phyloP scores from a whole-genome alignment of 1,284 basidiomycete genomes.

The Fomitopsis schrenkii region DNA sequence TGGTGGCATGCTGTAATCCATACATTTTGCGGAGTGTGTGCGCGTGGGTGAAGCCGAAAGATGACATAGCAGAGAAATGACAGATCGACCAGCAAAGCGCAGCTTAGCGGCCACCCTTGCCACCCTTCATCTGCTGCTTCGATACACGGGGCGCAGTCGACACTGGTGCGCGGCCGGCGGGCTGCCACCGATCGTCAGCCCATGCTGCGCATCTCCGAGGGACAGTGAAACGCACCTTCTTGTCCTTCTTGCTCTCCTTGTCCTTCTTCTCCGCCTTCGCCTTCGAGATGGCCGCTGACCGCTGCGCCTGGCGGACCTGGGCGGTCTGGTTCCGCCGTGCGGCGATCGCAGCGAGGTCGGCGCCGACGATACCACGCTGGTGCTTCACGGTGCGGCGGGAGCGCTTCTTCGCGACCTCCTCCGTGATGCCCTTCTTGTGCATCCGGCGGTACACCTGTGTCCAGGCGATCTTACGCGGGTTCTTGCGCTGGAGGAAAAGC shows the following conservation, averaged over 20 bases:
- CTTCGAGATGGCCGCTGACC: constrained; percentile 85
- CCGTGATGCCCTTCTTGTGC: constrained; percentile 99
- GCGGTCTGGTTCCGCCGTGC: constrained; percentile 92
- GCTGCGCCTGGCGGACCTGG: constrained; percentile 78
- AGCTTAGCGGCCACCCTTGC: constrained; percentile 64
- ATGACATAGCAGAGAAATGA: constrained; percentile 15
- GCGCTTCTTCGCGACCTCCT: constrained; percentile 99
- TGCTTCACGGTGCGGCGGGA: constrained; percentile 97
- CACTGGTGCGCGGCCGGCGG: constrained; percentile 43
- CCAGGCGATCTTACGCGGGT: constrained; percentile 99
- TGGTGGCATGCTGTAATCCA: constrained; percentile 24
- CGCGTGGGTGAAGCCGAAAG: constrained; percentile 13
- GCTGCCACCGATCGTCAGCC: constrained; percentile 4
- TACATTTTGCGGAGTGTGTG: constrained; percentile 25
- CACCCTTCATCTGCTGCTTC: constrained; percentile 96
- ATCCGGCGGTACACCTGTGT: constrained; percentile 95
- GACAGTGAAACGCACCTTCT: constrained; percentile 55
- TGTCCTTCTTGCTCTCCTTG: constrained; percentile 89
- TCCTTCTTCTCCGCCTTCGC: constrained; percentile 95
- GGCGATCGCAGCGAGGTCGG: constrained; percentile 87
- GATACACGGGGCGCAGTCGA: constrained; percentile 79
- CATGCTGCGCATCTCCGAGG: too few relatives aligned
- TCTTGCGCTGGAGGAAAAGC: constrained; percentile 99
- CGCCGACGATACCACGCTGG: constrained; percentile 98
- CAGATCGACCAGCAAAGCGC: constrained; percentile 8